Base-by-base conservation (phyloP, 768 basidiomycete species). In the Mycena epipterygia region DNA sequence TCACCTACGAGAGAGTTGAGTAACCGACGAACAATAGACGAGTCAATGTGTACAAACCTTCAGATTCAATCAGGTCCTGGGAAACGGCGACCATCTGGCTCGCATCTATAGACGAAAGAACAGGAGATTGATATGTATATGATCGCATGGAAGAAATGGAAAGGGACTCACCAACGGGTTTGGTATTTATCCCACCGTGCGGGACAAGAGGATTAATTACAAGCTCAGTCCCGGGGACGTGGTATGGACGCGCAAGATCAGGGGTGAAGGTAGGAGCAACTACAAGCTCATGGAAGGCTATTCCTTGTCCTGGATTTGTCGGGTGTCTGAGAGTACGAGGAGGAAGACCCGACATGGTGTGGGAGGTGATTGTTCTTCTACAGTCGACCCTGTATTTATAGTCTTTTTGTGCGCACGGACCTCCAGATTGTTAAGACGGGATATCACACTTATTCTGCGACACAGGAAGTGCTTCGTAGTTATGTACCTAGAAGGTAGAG, bases 221-320 rank as follows among this genome's bases (percentile, higher is more conserved):
- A 9, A n/a, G 4, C 11, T 32, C 29, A 9, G 9, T 33, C 6
- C 58, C 42, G 13, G 58, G 58, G 21, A 46, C n/a, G 9, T 33
- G 58, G 19, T 60, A 60, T 21, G 58, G 58, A 12, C 58, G 58
- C 23, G 58, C 30, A 46, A 60, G 58, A 0, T 46, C 42, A 23
- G 58, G 58, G 19, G 30, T 46, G 16, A 60, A 33, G 17, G 58
- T 60, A 13, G 58, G 58, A 2, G 25, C 27, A 29, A 48, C 32
- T 5, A 48, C 46, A 17, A 61, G 46, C n/a, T 61, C 59, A 25
- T 61, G 46, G 19, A 59, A 59, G 11, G 56, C 56, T 5, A 7
- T 42, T 1, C 56, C 56, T 39, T 58, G 56, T 2, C 27, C 39
- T 3, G 58, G 2, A 25, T 42, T 42, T 0, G 16, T 19, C 29